Conservation (phyloP, 2,329 filamentous ascomycete species). For the Aspergillus transmontanensis region DNA sequence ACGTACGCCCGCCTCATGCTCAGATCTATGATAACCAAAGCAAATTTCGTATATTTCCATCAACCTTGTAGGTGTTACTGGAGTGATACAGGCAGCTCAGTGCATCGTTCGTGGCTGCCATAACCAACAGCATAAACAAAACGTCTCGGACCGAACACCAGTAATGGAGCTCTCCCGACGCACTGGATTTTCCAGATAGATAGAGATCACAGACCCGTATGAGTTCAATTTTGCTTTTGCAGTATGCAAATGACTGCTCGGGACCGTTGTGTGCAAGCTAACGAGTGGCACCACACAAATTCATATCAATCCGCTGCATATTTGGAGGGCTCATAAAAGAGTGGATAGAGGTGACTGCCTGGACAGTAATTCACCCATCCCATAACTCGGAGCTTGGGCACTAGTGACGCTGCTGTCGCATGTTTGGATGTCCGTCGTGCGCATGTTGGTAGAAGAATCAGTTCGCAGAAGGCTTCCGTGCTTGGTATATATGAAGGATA, state of each 20-base stretch:
- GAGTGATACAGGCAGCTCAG: neutral
- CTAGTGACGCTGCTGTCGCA: neutral
- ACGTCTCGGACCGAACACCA: neutral
- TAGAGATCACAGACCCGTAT: too few relatives aligned
- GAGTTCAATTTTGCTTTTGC: neutral
- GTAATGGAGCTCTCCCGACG: neutral
- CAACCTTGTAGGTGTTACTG: neutral
- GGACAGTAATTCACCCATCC: neutral
- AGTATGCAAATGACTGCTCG: neutral
- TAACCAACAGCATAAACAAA: neutral
- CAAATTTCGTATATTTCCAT: neutral
- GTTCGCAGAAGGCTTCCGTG: conserved; percentile 36
- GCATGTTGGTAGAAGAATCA: conserved; percentile 2
- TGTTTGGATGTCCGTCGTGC: conserved; percentile 2
- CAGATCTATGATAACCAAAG: neutral
- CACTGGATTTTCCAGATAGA: neutral
- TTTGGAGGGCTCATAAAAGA: neutral
- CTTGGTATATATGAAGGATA: conserved; percentile 48
- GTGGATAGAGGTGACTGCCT: neutral
- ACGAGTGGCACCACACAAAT: neutral
- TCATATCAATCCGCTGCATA: neutral
- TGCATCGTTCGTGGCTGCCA: neutral
- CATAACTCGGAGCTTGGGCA: neutral
- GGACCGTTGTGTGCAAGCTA: neutral
- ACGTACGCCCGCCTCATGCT: neutral